Base-by-base conservation (phyloP, 1,284 basidiomycete genomes). In the Bjerkandera adusta region DNA sequence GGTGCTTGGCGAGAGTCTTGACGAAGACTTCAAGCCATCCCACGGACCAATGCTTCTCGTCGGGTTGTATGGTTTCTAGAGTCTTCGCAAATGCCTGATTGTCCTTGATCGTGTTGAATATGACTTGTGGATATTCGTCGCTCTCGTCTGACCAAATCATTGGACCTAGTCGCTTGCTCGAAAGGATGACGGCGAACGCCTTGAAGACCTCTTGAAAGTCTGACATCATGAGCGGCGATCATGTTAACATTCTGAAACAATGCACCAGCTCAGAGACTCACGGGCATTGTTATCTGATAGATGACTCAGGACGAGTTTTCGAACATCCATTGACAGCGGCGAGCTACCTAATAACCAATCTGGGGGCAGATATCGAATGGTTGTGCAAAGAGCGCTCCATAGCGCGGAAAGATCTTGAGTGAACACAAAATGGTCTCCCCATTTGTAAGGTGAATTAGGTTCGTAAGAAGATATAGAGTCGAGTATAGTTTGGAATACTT, bases 101-200 rank as follows among this genome's bases (percentile, higher is more conserved):
- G 57, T 89, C 83, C 63, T 86, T 89, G 58, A 94, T 77, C n/a
- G 85, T 77, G 54, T 87, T 88, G 57, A 93, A 85, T 1, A 91
- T 75, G 32, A 86, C 75, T 52, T 83, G 77, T 1, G 91, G 84
- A 59, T 80, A 88, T 55, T 86, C 82, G 15, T 73, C 65, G 1
- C 70, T 69, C 60, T 90, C 84, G 30, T 75, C 80, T 16, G 67
- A 59, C 92, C 92, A 95, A 12, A 89, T 62, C 12, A 71, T 60
- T 3, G 65, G 59, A 2, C 71, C 71, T 46, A 85, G 61, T 36
- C 75, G 76, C 57, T 74, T 78, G n/a, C n/a, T n/a, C n/a, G 16
- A n/a, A 45, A 79, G 68, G 50, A 81, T 70, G 49, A 76, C 68
- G 15, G 72, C 62, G 52, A 81, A 83, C 54, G 71, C 85, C 46